Percentiles rank a stretch among this genome's conserved stretches.
These are phyloP conservation scores for Xylariaceae sp. DNA, from an alignment of 2,329 filamentous ascomycete species.

Conservation along the genomic window DNA sequence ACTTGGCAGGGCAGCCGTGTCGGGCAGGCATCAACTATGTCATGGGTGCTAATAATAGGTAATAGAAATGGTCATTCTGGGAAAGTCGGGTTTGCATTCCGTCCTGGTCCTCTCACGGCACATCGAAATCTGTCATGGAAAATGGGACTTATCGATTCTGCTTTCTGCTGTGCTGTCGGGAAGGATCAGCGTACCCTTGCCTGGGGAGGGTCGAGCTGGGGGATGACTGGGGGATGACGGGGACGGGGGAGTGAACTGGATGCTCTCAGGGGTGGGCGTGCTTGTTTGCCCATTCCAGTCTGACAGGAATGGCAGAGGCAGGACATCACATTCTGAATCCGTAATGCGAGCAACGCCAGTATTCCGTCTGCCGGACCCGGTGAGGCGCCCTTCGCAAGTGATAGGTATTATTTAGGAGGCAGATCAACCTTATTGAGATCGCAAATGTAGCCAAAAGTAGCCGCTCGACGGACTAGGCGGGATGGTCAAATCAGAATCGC, in stretches of 20 bases:
- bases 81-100: slow-evolving; percentile 11
- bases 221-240: too few relatives aligned
- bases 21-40: slow-evolving; percentile 1
- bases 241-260: too few relatives aligned
- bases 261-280: neutral
- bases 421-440: neutral
- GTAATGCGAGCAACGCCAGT: neutral
- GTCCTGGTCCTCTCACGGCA: slow-evolving; percentile 20
- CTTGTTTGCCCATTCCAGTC: neutral
- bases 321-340: neutral
- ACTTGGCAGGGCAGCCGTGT: slow-evolving; percentile 23
- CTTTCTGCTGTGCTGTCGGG: neutral
- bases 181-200: neutral
- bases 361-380: too few relatives aligned
- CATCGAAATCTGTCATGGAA: slow-evolving; percentile 19
- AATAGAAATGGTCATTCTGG: slow-evolving; percentile 3
- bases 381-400: neutral
- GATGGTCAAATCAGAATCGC: too few relatives aligned
- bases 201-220: neutral
- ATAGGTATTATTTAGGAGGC: neutral
- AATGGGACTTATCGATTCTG: slow-evolving; percentile 15
- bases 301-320: neutral
- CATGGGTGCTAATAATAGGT: neutral
- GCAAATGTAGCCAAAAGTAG: neutral
- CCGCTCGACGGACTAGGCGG: neutral